Percentiles rank a stretch among this genome's conserved stretches.
These are phyloP conservation scores for Puccinia coronata DNA, from an alignment of 1,284 basidiomycete species.

Conservation along the genomic window DNA sequence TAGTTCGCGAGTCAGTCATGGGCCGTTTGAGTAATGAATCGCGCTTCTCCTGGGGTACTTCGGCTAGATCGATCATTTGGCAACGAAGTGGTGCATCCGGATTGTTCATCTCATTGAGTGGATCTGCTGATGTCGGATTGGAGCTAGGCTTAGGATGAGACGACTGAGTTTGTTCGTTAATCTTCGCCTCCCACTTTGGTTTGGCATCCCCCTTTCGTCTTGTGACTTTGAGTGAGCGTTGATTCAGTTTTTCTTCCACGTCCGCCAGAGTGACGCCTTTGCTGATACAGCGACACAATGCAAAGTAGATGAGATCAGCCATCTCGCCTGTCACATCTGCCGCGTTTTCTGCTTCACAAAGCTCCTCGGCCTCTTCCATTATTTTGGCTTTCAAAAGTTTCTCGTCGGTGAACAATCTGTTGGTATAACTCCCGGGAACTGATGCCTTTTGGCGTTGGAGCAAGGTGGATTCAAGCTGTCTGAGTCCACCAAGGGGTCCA, in stretches of 20 bases:
- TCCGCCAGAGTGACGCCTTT: slow-evolving; percentile 81
- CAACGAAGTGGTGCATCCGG: background rate
- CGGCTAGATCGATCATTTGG: slow-evolving; percentile 50
- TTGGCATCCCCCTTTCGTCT: slow-evolving; percentile 92
- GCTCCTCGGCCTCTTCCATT: slow-evolving; percentile 96
- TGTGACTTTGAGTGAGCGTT: slow-evolving; percentile 82
- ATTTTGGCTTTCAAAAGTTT: slow-evolving; percentile 86
- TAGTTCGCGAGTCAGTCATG: slow-evolving; percentile 34
- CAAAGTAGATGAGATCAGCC: slow-evolving; percentile 93
- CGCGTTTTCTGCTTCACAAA: slow-evolving; percentile 77
- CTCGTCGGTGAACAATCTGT: slow-evolving; percentile 79
- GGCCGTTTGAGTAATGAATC: slow-evolving; percentile 34
- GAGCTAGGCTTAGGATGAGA: too few species aligned
- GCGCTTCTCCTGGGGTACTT: background rate
- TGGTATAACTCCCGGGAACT: slow-evolving; percentile 92
- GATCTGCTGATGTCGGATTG: background rate
- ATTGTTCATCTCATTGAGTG: background rate
- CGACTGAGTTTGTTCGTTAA: too few species aligned
- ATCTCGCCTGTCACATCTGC: slow-evolving; percentile 94
- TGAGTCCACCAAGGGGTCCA: slow-evolving; percentile 70
- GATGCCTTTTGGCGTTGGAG: slow-evolving; percentile 65
- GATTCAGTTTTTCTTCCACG: slow-evolving; percentile 80
- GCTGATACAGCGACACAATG: slow-evolving; percentile 80
- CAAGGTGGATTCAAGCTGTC: slow-evolving; percentile 80
- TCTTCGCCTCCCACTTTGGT: slow-evolving; percentile 70